Base-by-base conservation (phyloP, 2,329 filamentous ascomycete species). In the Trichothecium roseum region DNA sequence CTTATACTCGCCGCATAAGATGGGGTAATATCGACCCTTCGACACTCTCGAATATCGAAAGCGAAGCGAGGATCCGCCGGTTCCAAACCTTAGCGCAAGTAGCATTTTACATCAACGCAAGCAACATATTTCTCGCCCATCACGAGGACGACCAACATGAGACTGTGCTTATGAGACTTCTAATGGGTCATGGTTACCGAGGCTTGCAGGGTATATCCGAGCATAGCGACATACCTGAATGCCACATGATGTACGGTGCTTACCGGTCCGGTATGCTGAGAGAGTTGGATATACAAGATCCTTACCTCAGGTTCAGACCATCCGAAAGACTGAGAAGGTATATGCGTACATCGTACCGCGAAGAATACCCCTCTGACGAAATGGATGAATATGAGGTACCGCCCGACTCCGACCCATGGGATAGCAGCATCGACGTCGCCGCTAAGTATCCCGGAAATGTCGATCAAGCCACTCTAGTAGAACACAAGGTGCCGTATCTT, bases 131-230 rank as follows among this genome's bases (percentile, higher is more conserved):
- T 28, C 63, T 93, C 18, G 91, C 81, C 4, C 91, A 98, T 52
- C 91, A 98, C 53, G 66, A 72, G 42, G 88, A 95, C 49, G 91
- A 98, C 49, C 85, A 91, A 51, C 82, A 87, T 37, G 91, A 98
- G 60, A 95, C 88, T 0, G 69, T 93, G 4, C 59, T 96, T 33
- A 83, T 87, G 78, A 74, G 91, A 29, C 57, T 96, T 26, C 57
- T 80, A 8, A 64, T 66, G 3, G 78, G 80, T 1, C 81, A 85
- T 47, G 63, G 72, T 3, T 72, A 74, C n/a, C 63, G 70, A n/a
- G 87, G 84, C 0, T 62, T 94, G 20, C 63, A 68, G 13, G 86
- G 83, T 4, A 91, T 94, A 47, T 69, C 67, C 8, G 47, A 63
- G 3, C 64, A 72, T 14, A 66, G 72, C 18, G 72, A 74, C 30